Evolutionary conservation across 2,329 filamentous ascomycete species (phyloP).

Genomic region (Colletotrichum euphorbiae): DNA sequence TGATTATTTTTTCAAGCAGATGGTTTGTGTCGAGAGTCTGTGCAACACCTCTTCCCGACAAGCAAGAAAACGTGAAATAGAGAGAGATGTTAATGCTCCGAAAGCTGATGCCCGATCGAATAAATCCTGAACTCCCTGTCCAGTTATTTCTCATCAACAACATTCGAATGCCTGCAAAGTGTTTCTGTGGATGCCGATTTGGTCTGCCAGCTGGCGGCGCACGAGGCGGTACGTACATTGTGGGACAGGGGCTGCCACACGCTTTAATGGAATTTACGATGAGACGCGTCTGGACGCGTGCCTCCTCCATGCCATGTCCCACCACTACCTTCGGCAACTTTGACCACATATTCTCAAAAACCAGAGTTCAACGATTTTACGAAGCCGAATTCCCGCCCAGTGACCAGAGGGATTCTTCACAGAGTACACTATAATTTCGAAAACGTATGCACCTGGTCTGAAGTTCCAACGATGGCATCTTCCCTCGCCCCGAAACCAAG

Average conservation of each 20-base stretch:
- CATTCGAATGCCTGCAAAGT: slow-evolving; percentile 32
- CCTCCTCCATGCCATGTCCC: slow-evolving; percentile 23
- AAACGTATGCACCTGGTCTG: not conserved
- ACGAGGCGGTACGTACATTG: not conserved
- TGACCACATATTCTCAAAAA: slow-evolving; percentile 23
- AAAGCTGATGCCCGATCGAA: slow-evolving; percentile 7
- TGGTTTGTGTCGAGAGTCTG: no score
- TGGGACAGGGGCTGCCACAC: slow-evolving; percentile 9
- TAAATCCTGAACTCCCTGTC: slow-evolving; percentile 13
- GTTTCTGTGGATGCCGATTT: slow-evolving; percentile 3
- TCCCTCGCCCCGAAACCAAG: slow-evolving; percentile 62
- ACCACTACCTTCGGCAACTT: slow-evolving; percentile 5
- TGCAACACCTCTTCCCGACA: no score
- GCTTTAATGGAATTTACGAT: slow-evolving; percentile 51
- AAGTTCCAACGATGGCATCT: slow-evolving; percentile 44
- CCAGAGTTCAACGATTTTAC: not conserved
- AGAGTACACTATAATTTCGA: not conserved
- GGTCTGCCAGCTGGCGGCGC: not conserved
- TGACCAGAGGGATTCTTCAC: no score
- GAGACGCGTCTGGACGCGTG: slow-evolving; percentile 54
- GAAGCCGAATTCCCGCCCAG: not conserved
- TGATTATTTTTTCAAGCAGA: no score
- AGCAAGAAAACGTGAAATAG: no score
- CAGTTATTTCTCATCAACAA: slow-evolving; percentile 38
- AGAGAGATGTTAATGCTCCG: not conserved